These are phyloP conservation scores for Hanseniaspora thailandica DNA, from an alignment of 805 yeast genomes.

Conservation along the genomic window DNA sequence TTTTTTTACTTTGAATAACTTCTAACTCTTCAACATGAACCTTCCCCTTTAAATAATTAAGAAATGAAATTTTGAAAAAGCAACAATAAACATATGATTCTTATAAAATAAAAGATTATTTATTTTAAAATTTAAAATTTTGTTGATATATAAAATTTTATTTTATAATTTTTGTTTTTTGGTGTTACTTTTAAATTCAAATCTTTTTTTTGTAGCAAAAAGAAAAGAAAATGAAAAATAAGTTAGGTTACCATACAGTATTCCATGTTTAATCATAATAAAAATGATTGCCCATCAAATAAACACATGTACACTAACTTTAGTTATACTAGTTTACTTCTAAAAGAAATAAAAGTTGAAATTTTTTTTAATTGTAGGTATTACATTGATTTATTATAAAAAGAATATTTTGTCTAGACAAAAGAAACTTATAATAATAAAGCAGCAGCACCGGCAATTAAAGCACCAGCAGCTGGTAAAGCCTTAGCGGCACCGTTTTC, in stretches of 20 bases:
- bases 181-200: not conserved
- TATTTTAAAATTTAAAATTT: conserved; percentile 2
- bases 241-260: conserved; percentile 12
- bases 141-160: not conserved
- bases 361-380: not conserved
- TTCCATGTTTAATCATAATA: conserved; percentile 13
- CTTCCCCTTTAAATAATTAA: not conserved
- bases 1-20: too few relatives aligned
- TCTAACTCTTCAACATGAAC: too few relatives aligned
- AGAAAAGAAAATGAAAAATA: not conserved
- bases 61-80: not conserved
- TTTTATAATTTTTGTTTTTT: not conserved
- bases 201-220: not conserved
- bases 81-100: not conserved
- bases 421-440: conserved; percentile 33
- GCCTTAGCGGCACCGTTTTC: conserved; percentile 36
- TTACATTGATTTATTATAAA: not conserved
- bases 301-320: conserved; percentile 11
- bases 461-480: conserved; percentile 39
- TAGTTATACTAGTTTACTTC: not conserved
- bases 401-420: not conserved
- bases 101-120: conserved; percentile 1
- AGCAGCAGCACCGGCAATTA: conserved; percentile 50
- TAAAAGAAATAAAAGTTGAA: not conserved
- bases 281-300: conserved; percentile 12